Evolutionary conservation across 2,329 filamentous ascomycete genomes (phyloP).

Genomic region (Colletotrichum viniferum): DNA sequence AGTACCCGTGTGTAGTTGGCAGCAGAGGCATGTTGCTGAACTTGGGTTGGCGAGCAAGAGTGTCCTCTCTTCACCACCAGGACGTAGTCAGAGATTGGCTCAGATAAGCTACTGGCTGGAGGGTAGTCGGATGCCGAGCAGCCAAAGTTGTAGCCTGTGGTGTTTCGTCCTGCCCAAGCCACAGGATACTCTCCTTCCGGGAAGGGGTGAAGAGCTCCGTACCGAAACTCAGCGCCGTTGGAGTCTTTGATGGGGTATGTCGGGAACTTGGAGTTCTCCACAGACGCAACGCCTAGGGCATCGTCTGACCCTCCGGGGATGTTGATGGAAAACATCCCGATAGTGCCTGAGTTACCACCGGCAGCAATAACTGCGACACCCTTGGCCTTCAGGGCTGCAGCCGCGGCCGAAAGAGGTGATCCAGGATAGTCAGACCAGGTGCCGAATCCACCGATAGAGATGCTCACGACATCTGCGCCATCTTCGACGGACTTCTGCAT

Average conservation of each 20-base stretch:
- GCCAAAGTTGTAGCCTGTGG: neutral
- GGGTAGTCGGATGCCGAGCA: conserved; percentile 1
- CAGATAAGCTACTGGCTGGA: neutral
- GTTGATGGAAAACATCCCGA: conserved; percentile 53
- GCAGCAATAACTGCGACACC: conserved; percentile 57
- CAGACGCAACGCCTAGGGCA: conserved; percentile 53
- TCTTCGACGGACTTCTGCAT: conserved; percentile 29
- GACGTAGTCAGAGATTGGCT: neutral
- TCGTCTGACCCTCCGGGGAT: conserved; percentile 51
- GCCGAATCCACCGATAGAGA: conserved; percentile 25
- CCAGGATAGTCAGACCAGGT: neutral
- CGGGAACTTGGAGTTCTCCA: conserved; percentile 45
- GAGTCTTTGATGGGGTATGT: conserved; percentile 2
- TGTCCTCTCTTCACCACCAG: neutral
- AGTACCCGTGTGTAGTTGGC: conserved; percentile 12
- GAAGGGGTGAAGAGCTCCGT: conserved; percentile 12
- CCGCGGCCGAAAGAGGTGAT: conserved; percentile 38
- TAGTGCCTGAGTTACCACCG: conserved; percentile 52
- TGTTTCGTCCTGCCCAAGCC: neutral
- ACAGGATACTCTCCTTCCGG: conserved; percentile 4
- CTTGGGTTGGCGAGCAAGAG: neutral
- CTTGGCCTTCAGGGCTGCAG: conserved; percentile 54
- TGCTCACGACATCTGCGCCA: conserved; percentile 31
- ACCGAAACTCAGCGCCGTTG: neutral
- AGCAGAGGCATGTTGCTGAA: neutral